These are phyloP conservation scores for Glutinoglossum americanum DNA, from an alignment of 495 filamentous ascomycete genomes.

Conservation along the genomic window DNA sequence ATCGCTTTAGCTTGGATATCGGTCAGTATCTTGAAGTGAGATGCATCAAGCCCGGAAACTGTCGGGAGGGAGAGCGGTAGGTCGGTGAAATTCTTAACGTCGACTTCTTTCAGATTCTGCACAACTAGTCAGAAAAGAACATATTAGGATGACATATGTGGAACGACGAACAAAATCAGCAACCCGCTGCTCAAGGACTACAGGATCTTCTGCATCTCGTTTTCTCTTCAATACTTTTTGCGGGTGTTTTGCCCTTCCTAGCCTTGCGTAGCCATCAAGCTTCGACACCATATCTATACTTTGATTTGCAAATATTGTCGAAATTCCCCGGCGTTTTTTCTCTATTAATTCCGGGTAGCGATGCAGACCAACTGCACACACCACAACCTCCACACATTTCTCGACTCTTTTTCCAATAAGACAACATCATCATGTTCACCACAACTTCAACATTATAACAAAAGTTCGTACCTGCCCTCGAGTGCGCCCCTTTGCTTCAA, in stretches of 20 bases:
- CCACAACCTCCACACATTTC: not conserved
- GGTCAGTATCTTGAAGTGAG: conserved; percentile 75
- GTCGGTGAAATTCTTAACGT: conserved; percentile 40
- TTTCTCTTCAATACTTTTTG: conserved; percentile 38
- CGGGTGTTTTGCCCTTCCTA: conserved; percentile 19
- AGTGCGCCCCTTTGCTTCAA: not conserved
- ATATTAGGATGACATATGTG: not conserved
- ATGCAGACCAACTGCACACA: not conserved
- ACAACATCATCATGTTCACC: not conserved
- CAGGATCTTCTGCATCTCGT: conserved; percentile 33
- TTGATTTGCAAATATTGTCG: not conserved
- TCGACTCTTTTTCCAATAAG: not conserved
- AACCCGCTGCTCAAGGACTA: conserved; percentile 29
- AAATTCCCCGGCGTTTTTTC: not conserved
- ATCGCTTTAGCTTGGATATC: conserved; percentile 82
- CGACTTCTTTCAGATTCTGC: conserved; percentile 22
- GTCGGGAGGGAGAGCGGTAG: conserved; percentile 81
- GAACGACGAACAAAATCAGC: conserved; percentile 20
- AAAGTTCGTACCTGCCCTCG: not conserved
- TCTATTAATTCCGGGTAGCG: not conserved
- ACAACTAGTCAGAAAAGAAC: conserved; percentile 4
- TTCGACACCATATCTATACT: conserved; percentile 7
- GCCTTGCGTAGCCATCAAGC: conserved; percentile 14
- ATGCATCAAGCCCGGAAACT: conserved; percentile 53
- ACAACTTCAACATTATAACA: not conserved